Base-by-base conservation (phyloP, 2,329 filamentous ascomycete species). In the Curvularia eragrostidis region DNA sequence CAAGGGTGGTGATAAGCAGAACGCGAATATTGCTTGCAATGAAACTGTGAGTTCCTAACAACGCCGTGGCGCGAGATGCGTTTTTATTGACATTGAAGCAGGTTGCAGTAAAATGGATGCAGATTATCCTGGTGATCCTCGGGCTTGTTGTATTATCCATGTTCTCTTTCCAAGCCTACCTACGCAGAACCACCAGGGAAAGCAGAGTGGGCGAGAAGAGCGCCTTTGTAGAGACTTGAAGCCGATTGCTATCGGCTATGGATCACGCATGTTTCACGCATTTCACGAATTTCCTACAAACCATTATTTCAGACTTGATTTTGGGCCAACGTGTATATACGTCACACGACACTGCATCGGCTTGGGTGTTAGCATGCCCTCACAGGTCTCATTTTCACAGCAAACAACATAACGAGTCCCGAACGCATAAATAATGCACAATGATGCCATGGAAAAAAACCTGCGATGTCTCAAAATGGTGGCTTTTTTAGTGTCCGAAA, bases 31-130 rank as follows among this genome's bases (percentile, higher is more conserved):
- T 15, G 67, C 67, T n/a, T 74, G 71, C 56, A 64, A 63, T 26
- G 67, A 69, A 48, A 61, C 66, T 30, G 71, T 74, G 34, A 67
- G 71, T 69, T 5, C 9, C 34, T 21, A 7, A 32, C 7, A 8
- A 3, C 2, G 19, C 10, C 8, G 42, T 53, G 21, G 39, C 18
- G 10, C 9, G 3, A 24, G 8, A 34, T 26, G 21, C n/a, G 34
- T 8, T 38, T 51, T 10, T 34, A 30, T 56, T 64, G n/a, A 59
- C 30, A 59, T 24, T 1, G 3, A 1, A 15, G 9, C 41, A 73
- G 71, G 52, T 64, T 7, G 58, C 63, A 15, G 67, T 69, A 5
- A 73, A 73, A 44, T 74, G 70, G 70, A 24, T 73, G 18, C 70
- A 72, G 34, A 59, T 74, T 28, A 51, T 68, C 18, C 44, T 74